Evolutionary conservation across 2,329 filamentous ascomycete genomes (phyloP), one percentile per base, ranked within the genome.

Genomic region (Penicillium sclerotigenum): DNA sequence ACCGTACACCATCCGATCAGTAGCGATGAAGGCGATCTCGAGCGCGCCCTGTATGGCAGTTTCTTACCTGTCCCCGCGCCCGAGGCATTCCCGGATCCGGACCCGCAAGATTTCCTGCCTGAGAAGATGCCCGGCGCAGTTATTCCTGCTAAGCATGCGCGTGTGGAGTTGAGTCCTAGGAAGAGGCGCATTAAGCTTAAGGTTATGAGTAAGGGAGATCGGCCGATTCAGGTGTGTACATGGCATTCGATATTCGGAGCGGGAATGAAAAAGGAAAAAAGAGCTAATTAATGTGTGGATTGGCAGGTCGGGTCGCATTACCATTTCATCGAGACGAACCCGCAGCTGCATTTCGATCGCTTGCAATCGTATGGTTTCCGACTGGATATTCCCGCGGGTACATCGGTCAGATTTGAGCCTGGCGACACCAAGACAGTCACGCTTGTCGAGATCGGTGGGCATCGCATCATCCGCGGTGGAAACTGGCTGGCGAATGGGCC

Each of bases 291-390:
- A 4, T 11, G 10, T 14, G 5, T 7, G n/a, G n/a, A 38, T 22
- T 22, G 1, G 6, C 7, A 86, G 83, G 81, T 90, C 57, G 93
- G 93, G 31, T 96, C 91, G 31, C 93, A 97, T 75, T 97, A 96
- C 73, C 93, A 97, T 75, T 96, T 97, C 72, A 85, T 96, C 68
- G 93, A 97, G 78, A 88, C 87, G n/a, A 97, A 97, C 74, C 90
- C 91, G 0, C 85, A 90, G 72, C 82, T 97, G 48, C 84, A 89
- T 59, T 97, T 97, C 72, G 93, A 97, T 75, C 89, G 93, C 26
- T 78, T 84, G 47, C 85, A 84, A 63, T 85, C 91, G 1, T 94
- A 94, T 68, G 93, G 93, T 6, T 96, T 85, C 75, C 84, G 91
- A 11, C 81, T 97, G 14, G 92, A 97, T 69, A 94, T 97, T 56